Base-by-base conservation (phyloP, 768 basidiomycete genomes). In the Lepiota venenata region DNA sequence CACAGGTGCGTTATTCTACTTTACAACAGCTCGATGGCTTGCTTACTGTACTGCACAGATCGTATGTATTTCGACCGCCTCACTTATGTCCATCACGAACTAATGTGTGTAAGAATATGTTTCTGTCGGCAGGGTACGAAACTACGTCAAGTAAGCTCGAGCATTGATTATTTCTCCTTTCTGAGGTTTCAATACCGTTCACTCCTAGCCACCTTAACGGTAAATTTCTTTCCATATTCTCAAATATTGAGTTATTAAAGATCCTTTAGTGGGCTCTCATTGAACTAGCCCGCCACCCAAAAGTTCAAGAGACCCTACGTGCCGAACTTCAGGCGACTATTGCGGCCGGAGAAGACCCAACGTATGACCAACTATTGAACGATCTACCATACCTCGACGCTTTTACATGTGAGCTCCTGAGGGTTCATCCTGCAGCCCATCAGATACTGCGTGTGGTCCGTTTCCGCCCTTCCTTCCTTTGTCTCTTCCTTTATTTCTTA, bases 301-400 rank as follows among this genome's bases (percentile, higher is more conserved):
- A 75, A 21, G 66, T 71, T 9, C 83, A 84, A 62, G 58, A 63
- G 7, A 75, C 71, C 42, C 66, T 84, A 9, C 76, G 81, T 41
- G 66, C 74, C 7, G 82, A 85, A 49, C 68, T 85, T 9, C 54
- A 21, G 3, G 47, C 58, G 21, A 58, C 67, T 4, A 61, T 68
- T 16, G 76, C 76, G 47, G 64, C 72, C 2, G 65, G 61, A 15
- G 53, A 52, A 7, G 82, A 84, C 60, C 81, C 81, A 12, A 77
- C 73, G 0, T 82, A 75, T 63, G 81, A 83, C 35, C 77, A 82
- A 52, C 71, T 84, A 4, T 70, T 66, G 2, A 32, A 32, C 10
- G 68, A 60, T 0, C 64, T 85, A 4, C 82, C 81, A 0, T 83
- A 79, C 60, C 76, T 84, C 4, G 81, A 83, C 57, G 75, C 78